A percentile compares a stretch with the other conserved stretches of the same genome.
Evolutionary conservation across 352 stramenopile genomes (phyloP).

Genomic region (Pythium folliculosum): DNA sequence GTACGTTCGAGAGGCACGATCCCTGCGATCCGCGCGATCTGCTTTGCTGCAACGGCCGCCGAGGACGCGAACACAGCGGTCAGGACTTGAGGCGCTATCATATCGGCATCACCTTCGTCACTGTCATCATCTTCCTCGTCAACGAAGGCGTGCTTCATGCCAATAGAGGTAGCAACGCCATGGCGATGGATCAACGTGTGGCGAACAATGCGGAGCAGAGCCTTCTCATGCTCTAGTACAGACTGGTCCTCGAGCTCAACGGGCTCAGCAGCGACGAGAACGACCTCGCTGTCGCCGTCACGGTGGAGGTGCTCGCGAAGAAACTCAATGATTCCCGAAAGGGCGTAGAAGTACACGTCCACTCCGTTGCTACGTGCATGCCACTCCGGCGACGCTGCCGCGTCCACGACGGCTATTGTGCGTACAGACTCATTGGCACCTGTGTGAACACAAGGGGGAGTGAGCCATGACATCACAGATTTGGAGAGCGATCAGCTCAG

Average conservation of each 20-base stretch:
- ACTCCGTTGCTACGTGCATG: slow-evolving; percentile 22
- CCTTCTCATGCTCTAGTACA: neutral
- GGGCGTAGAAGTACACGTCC: slow-evolving; percentile 29
- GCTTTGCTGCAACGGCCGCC: neutral
- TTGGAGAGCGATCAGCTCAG: neutral
- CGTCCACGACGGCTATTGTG: slow-evolving; percentile 25
- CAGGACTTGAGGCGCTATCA: neutral
- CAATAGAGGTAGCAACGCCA: slow-evolving; percentile 4
- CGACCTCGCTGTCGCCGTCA: neutral
- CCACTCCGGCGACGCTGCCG: slow-evolving; percentile 20
- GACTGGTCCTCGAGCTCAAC: neutral
- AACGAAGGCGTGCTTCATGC: neutral
- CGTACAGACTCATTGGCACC: slow-evolving; percentile 3
- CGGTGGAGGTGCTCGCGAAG: slow-evolving; percentile 17
- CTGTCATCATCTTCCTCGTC: slow-evolving; percentile 14
- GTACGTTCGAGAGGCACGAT: slow-evolving; percentile 5
- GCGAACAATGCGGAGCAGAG: slow-evolving; percentile 8
- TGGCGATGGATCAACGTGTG: slow-evolving; percentile 21
- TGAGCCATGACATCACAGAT: neutral
- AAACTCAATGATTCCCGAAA: slow-evolving; percentile 32
- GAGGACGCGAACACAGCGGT: slow-evolving; percentile 18
- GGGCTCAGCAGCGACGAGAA: slow-evolving; percentile 3
- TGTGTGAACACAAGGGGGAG: slow-evolving; percentile 4
- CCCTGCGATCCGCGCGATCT: slow-evolving; percentile 9
- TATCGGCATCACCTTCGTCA: neutral